A percentile compares a stretch with the other conserved stretches of the same genome.
Conservation (phyloP, 2,329 filamentous ascomycete genomes). For the Trichoderma sp. region DNA sequence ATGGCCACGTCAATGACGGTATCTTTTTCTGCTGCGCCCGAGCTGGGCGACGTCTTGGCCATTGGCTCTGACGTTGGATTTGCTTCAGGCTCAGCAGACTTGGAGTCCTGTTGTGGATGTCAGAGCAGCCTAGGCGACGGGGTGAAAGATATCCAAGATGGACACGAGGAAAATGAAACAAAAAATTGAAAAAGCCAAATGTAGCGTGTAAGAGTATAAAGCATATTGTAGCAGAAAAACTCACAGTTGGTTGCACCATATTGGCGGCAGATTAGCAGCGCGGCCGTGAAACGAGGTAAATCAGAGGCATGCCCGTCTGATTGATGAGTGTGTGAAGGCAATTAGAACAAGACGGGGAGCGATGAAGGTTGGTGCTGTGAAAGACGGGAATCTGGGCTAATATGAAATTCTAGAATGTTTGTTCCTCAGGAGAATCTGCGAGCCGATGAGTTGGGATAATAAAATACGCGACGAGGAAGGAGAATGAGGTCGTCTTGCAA, state of each 20-base stretch:
- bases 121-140: slow-evolving; percentile 23
- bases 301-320: slow-evolving; percentile 30
- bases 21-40: slow-evolving; percentile 49
- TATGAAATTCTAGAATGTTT: background rate
- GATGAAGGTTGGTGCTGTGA: slow-evolving; percentile 19
- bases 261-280: slow-evolving; percentile 36
- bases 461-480: slow-evolving; percentile 26
- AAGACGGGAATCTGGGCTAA: background rate
- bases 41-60: slow-evolving; percentile 49
- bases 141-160: background rate
- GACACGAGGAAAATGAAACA: background rate
- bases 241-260: slow-evolving; percentile 42
- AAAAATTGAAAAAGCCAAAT: slow-evolving; percentile 8
- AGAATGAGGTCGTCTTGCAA: slow-evolving; percentile 22
- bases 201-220: slow-evolving; percentile 4
- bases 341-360: slow-evolving; percentile 24
- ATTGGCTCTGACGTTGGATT: slow-evolving; percentile 34
- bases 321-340: slow-evolving; percentile 8
- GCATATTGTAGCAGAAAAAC: slow-evolving; percentile 22
- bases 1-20: slow-evolving; percentile 53
- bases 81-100: slow-evolving; percentile 34
- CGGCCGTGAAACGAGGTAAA: slow-evolving; percentile 33
- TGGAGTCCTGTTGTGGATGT: slow-evolving; percentile 33
- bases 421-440: background rate
- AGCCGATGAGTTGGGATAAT: slow-evolving; percentile 10